A percentile compares a stretch with the other conserved stretches of the same genome.
Evolutionary conservation across 805 yeast species (phyloP).

Genomic region (Suhomyces vadensis): DNA sequence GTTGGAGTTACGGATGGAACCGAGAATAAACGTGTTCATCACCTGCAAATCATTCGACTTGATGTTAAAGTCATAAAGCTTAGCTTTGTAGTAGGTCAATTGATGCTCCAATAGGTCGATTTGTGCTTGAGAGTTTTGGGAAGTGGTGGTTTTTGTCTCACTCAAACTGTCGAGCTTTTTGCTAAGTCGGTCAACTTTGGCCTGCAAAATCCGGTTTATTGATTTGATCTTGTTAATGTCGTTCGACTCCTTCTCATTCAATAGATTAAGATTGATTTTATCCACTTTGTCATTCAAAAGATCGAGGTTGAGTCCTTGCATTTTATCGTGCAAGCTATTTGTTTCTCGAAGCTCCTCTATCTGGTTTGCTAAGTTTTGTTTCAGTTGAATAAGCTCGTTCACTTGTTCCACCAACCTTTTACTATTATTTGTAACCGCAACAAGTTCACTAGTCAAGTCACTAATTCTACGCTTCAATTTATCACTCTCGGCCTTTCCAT

Average conservation of each 20-base stretch:
- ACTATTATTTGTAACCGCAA: slow-evolving; percentile 29
- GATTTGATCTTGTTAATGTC: slow-evolving; percentile 12
- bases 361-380: slow-evolving; percentile 1
- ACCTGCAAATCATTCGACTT: slow-evolving; percentile 34
- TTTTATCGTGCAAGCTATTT: slow-evolving; percentile 3
- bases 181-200: slow-evolving; percentile 20
- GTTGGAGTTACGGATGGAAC: slow-evolving; percentile 30
- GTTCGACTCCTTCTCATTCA: slow-evolving; percentile 16
- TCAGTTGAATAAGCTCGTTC: slow-evolving; percentile 15
- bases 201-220: slow-evolving; percentile 11
- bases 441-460: slow-evolving; percentile 32
- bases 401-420: slow-evolving; percentile 31
- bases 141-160: slow-evolving; percentile 21
- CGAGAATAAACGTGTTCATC: slow-evolving; percentile 34
- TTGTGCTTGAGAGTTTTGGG: slow-evolving; percentile 11
- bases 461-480: slow-evolving; percentile 29
- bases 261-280: slow-evolving; percentile 3
- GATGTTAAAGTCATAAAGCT: slow-evolving; percentile 44
- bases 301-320: slow-evolving; percentile 10
- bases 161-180: slow-evolving; percentile 33
- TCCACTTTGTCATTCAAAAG: slow-evolving; percentile 13
- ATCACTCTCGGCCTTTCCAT: slow-evolving; percentile 24
- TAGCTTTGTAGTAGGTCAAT: slow-evolving; percentile 47
- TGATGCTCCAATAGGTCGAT: slow-evolving; percentile 37
- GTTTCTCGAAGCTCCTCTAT: slow-evolving; percentile 2